Percentiles rank a stretch among this genome's conserved stretches.
Evolutionary conservation across 495 filamentous ascomycete species (phyloP).

Genomic region (Oleoguttula mirabilis): DNA sequence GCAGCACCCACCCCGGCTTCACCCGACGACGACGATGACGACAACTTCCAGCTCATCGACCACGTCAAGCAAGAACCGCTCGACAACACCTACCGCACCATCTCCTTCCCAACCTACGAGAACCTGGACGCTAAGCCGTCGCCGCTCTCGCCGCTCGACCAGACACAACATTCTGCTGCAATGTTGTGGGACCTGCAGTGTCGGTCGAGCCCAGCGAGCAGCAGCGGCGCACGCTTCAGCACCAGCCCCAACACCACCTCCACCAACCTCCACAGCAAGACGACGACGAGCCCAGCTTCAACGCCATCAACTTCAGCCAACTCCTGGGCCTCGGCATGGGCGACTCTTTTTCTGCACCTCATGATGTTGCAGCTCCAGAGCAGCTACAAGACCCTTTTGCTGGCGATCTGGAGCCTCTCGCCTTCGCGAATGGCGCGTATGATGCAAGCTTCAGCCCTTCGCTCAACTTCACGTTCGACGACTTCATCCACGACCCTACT

Average conservation of each 20-base stretch:
- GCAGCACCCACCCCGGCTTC: slow-evolving; percentile 20
- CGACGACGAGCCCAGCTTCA: slow-evolving; percentile 29
- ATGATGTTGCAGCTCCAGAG: slow-evolving; percentile 13
- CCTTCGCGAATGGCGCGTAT: slow-evolving; percentile 22
- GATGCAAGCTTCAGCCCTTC: slow-evolving; percentile 18
- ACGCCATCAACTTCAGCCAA: slow-evolving; percentile 12
- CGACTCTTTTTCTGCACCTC: slow-evolving; percentile 16
- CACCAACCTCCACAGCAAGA: too few relatives aligned
- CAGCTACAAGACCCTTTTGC: slow-evolving; percentile 14
- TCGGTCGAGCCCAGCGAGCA: slow-evolving; percentile 59
- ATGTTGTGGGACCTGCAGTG: slow-evolving; percentile 99
- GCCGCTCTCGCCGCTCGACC: slow-evolving; percentile 44
- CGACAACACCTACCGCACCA: slow-evolving; percentile 37
- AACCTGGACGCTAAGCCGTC: slow-evolving; percentile 16
- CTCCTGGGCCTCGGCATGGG: slow-evolving; percentile 8
- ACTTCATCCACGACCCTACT: slow-evolving; percentile 18
- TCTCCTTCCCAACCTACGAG: slow-evolving; percentile 25
- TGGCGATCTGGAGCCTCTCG: slow-evolving; percentile 18
- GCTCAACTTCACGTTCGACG: slow-evolving; percentile 22
- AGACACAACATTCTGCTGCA: slow-evolving; percentile 99
- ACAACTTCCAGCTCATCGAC: slow-evolving; percentile 23
- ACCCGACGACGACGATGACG: slow-evolving; percentile 33
- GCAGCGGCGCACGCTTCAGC: too few relatives aligned
- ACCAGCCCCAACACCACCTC: too few relatives aligned
- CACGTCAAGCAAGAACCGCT: slow-evolving; percentile 43